These are phyloP conservation scores for Didymella lethalis DNA, from an alignment of 2,329 filamentous ascomycete genomes.

Conservation along the genomic window DNA sequence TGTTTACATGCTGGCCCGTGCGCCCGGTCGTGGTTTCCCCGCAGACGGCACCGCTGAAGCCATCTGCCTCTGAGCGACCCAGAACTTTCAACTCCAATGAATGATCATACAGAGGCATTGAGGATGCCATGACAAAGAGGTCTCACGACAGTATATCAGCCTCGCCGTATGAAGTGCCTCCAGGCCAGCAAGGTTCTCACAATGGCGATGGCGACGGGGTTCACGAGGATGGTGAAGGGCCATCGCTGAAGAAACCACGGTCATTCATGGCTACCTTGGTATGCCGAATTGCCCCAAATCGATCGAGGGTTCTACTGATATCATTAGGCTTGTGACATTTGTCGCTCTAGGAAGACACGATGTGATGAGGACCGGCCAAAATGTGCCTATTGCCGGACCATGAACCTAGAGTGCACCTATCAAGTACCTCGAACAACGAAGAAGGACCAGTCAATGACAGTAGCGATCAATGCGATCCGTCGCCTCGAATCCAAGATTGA, in stretches of 20 bases:
- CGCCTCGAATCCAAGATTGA: constrained; percentile 63
- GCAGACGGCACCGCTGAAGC: constrained; percentile 5
- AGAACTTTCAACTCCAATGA: constrained; percentile 5
- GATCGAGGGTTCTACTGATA: constrained; percentile 15
- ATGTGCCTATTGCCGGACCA: constrained; percentile 61
- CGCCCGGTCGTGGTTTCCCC: constrained; percentile 12
- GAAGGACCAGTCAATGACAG: constrained; percentile 62
- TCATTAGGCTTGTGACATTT: constrained; percentile 61
- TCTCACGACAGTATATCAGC: constrained; percentile 33
- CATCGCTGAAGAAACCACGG: constrained; percentile 46
- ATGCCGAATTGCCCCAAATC: background rate
- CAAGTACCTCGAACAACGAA: constrained; percentile 63
- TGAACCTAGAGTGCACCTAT: constrained; percentile 61
- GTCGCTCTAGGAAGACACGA: constrained; percentile 62
- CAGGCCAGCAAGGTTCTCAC: constrained; percentile 28
- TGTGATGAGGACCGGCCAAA: constrained; percentile 63
- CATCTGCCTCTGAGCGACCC: constrained; percentile 5
- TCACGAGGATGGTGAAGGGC: constrained; percentile 36
- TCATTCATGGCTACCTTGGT: constrained; percentile 49
- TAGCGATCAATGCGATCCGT: constrained; percentile 64
- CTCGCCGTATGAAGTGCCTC: constrained; percentile 29
- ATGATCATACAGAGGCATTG: constrained; percentile 7
- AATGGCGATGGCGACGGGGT: constrained; percentile 35
- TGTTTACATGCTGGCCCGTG: constrained; percentile 2
- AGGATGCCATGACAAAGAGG: constrained; percentile 50